phyloP scores from a whole-genome alignment of 441 rosid genomes.

The Jatropha multifida region DNA sequence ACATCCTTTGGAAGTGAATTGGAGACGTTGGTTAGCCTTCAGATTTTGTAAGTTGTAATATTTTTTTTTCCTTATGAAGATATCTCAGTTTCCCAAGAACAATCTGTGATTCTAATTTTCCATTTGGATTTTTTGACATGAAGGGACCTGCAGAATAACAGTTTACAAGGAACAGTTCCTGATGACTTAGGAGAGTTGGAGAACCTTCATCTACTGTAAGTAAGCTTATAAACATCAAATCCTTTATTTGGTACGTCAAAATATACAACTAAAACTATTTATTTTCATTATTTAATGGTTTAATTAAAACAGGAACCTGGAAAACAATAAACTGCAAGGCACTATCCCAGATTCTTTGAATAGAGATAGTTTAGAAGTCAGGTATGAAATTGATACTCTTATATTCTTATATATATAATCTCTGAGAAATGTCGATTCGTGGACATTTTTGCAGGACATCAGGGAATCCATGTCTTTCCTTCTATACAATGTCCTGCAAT shows the following conservation, averaged over 20 bases:
- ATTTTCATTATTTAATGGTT: conserved; percentile 1
- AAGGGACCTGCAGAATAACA: conserved; percentile 88
- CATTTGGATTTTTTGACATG: conserved; percentile 15
- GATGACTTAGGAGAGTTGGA: conserved; percentile 67
- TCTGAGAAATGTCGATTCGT: conserved; percentile 22
- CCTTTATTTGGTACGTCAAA: background rate
- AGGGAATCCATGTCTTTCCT: conserved; percentile 82
- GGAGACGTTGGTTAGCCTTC: conserved; percentile 60
- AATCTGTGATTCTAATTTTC: background rate
- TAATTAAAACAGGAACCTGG: conserved; percentile 58
- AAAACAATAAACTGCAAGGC: conserved; percentile 76
- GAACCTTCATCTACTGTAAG: conserved; percentile 80
- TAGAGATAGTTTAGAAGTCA: conserved; percentile 61
- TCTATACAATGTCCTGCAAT: conserved; percentile 58
- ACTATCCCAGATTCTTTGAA: conserved; percentile 70
- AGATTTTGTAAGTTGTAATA: conserved; percentile 63
- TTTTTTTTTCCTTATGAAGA: background rate
- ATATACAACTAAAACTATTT: background rate
- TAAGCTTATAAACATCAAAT: conserved; percentile 14
- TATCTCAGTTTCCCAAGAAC: background rate
- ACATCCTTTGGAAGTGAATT: conserved; percentile 69
- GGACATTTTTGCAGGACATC: conserved; percentile 49
- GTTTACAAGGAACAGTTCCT: conserved; percentile 71
- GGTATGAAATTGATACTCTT: conserved; percentile 39
- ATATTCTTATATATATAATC: background rate